Evolutionary conservation across 352 stramenopile species (phyloP).

Genomic region (Thalassiosira mediterranea): DNA sequence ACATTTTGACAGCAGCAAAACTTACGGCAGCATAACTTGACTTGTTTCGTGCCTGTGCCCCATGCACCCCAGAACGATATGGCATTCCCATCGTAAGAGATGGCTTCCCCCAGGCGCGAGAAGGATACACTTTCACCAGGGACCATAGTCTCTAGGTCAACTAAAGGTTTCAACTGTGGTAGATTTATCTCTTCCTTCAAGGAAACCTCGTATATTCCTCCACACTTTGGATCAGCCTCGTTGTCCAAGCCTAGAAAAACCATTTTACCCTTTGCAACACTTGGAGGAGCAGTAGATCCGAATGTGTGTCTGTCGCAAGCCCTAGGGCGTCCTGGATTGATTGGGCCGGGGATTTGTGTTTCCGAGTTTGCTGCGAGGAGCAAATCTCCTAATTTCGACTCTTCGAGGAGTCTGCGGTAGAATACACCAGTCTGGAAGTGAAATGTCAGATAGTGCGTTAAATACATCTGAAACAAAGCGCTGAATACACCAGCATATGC

Average conservation of each 20-base stretch:
- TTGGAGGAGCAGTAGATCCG: slow-evolving; percentile 19
- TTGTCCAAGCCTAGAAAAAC: slow-evolving; percentile 12
- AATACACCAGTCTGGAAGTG: slow-evolving; percentile 17
- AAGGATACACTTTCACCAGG: background rate
- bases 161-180: background rate
- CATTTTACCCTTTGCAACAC: slow-evolving; percentile 1
- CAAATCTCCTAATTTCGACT: background rate
- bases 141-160: slow-evolving; percentile 1
- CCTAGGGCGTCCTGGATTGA: too few species aligned
- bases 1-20: too few species aligned
- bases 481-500: too few species aligned
- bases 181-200: background rate
- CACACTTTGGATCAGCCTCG: slow-evolving; percentile 7
- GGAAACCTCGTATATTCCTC: slow-evolving; percentile 5
- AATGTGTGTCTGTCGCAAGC: background rate
- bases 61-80: slow-evolving; percentile 12
- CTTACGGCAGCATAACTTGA: slow-evolving; percentile 8
- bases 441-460: too few species aligned
- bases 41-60: background rate
- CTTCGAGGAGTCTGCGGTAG: background rate
- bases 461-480: too few species aligned
- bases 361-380: slow-evolving; percentile 13
- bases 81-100: slow-evolving; percentile 10
- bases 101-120: background rate
- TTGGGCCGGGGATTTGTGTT: slow-evolving; percentile 7